Conservation (phyloP, 306 rosid genomes). For the Glycyrrhiza uralensis region DNA sequence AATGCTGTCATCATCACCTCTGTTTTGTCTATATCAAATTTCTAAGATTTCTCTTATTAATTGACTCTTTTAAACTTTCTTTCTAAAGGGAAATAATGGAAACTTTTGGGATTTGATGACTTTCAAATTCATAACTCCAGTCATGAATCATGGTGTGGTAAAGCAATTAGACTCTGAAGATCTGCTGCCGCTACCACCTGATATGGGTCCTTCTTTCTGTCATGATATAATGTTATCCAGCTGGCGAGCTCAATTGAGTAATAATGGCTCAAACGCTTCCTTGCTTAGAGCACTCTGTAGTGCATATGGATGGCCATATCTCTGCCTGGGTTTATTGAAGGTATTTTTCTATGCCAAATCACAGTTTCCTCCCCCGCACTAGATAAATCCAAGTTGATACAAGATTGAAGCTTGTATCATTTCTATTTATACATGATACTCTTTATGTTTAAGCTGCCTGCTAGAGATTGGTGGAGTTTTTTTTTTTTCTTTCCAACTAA, state of each 20-base stretch:
- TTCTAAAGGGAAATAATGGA: constrained; percentile 45
- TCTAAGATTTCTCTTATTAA: constrained; percentile 19
- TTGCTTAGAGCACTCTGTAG: constrained; percentile 70
- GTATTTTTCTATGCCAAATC: constrained; percentile 35
- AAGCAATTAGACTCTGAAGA: constrained; percentile 81
- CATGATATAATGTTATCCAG: constrained; percentile 52
- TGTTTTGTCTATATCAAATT: constrained; percentile 18
- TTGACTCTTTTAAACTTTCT: constrained; percentile 21
- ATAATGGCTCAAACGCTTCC: constrained; percentile 52
- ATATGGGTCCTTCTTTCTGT: constrained; percentile 69
- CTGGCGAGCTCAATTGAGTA: constrained; percentile 63
- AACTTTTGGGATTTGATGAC: constrained; percentile 66
- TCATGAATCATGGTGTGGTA: constrained; percentile 63
- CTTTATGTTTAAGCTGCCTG: not conserved
- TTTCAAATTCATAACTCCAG: constrained; percentile 70
- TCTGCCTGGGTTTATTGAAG: constrained; percentile 79
- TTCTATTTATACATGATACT: not conserved
- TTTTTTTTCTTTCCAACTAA: too few relatives aligned
- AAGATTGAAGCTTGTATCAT: not conserved
- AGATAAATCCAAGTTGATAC: constrained; percentile 8
- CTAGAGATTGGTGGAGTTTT: not conserved
- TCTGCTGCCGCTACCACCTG: constrained; percentile 68
- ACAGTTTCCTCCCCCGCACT: constrained; percentile 3
- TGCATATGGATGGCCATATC: constrained; percentile 96
- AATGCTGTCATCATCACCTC: not conserved